phyloP scores from a whole-genome alignment of 345 rosid species.

The Salix viminalis region DNA sequence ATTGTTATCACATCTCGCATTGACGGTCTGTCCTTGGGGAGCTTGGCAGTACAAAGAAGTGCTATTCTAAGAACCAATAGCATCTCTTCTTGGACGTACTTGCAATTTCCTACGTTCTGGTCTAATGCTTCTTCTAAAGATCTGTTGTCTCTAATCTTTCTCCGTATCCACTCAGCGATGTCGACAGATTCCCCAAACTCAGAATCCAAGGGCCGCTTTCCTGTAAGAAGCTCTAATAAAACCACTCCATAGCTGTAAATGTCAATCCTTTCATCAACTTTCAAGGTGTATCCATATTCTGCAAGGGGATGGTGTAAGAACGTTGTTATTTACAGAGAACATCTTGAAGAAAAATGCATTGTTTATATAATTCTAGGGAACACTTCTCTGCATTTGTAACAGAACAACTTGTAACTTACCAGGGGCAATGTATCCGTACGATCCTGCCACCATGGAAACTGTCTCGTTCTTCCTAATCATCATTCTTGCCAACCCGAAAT shows the following conservation, averaged over 20 bases:
- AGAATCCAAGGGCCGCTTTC: constrained; percentile 60
- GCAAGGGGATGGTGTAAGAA: constrained; percentile 14
- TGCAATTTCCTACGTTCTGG: constrained; percentile 65
- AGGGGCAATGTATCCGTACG: constrained; percentile 92
- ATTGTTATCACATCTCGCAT: constrained; percentile 86
- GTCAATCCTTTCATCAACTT: constrained; percentile 93
- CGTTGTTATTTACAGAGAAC: not conserved
- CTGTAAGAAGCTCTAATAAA: constrained; percentile 72
- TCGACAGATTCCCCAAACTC: constrained; percentile 65
- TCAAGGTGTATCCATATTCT: constrained; percentile 88
- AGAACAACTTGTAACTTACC: constrained; percentile 32
- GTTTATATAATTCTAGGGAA: not conserved
- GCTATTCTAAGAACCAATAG: constrained; percentile 77
- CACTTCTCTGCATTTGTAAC: not conserved
- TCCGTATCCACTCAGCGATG: constrained; percentile 72
- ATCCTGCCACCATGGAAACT: constrained; percentile 91
- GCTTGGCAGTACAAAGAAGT: constrained; percentile 79
- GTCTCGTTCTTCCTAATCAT: constrained; percentile 85
- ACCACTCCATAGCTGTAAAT: constrained; percentile 88
- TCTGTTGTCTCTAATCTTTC: constrained; percentile 56
- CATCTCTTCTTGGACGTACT: constrained; percentile 92
- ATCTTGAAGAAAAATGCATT: not conserved
- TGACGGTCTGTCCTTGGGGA: constrained; percentile 85
- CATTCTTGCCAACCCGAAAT: constrained; percentile 89
- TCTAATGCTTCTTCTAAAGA: constrained; percentile 66